Percentiles rank a stretch among this genome's conserved stretches.
Conservation (phyloP, 1,284 basidiomycete genomes). For the Hymenochaete sp. region DNA sequence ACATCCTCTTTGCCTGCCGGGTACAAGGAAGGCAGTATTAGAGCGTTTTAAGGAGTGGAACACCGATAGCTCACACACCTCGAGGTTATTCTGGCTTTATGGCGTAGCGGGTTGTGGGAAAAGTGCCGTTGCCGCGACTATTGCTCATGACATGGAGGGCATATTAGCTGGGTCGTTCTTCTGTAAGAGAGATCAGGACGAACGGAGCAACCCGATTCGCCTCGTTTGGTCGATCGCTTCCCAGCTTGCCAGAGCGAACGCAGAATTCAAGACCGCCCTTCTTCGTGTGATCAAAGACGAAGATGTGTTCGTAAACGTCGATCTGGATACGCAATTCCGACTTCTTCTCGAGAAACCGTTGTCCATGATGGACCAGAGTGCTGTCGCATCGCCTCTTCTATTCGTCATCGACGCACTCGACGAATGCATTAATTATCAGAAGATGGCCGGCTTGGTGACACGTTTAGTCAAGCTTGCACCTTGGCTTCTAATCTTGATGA, state of each 20-base stretch:
- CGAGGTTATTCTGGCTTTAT: slow-evolving; percentile 22
- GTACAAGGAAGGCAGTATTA: too few relatives aligned
- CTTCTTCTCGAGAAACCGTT: slow-evolving; percentile 1
- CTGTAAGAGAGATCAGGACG: slow-evolving; percentile 4
- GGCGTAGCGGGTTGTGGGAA: slow-evolving; percentile 27
- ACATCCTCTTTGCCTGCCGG: too few relatives aligned
- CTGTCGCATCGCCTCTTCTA: neutral
- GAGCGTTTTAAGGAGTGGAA: too few relatives aligned
- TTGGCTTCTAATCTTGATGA: too few relatives aligned
- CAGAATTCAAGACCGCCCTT: slow-evolving; percentile 3
- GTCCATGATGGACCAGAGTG: neutral
- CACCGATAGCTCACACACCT: too few relatives aligned
- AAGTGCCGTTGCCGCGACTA: slow-evolving; percentile 20
- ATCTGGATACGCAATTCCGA: neutral
- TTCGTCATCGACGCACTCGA: slow-evolving; percentile 3
- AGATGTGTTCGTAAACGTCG: neutral
- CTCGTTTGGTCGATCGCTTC: slow-evolving; percentile 2
- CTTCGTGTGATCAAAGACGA: neutral
- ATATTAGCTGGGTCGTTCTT: slow-evolving; percentile 18
- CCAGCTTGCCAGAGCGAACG: neutral
- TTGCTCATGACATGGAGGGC: neutral
- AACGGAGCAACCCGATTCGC: slow-evolving; percentile 4
- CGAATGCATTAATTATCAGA: neutral
- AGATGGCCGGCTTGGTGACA: neutral
- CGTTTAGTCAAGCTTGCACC: neutral